Base-by-base conservation (phyloP, 345 rosid species). In the Euphorbia tirucalli region DNA sequence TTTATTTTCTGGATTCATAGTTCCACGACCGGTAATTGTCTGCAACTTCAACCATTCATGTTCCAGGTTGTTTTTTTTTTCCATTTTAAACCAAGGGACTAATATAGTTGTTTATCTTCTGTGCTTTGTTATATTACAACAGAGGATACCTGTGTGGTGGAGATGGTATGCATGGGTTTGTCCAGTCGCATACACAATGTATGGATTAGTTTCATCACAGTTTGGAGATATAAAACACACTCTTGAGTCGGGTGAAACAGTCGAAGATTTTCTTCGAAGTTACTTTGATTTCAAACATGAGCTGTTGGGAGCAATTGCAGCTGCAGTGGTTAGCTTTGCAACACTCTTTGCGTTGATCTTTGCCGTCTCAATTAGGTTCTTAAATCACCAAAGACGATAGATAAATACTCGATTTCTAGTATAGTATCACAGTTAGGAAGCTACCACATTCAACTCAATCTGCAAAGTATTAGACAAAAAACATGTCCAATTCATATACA, bases 1-100 rank as follows among this genome's bases (percentile, higher is more conserved):
- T 71, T 52, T 87, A 44, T 89, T 87, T 73, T 72, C 89, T 2
- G 94, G 94, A 41, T 89, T 86, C 80, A 73, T 89, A 67, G 70
- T 89, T 70, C 91, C 94, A 9, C 77, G 86, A 74, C 80, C 88
- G 16, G 93, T 89, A 82, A 72, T 81, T 48, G 16, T 32, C 11
- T 15, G 2, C 18, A 32, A 43, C 48, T 18, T 7, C 65, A 61
- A 58, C 35, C 16, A 10, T 61, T n/a, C 41, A 8, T 21, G 13
- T 68, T 35, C 3, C 7, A 16, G 11, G 32, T 37, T 35, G 37
- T 11, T 25, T 16, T 27, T 25, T 16, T 27, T 11, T 2, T 31
- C 7, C 16, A 21, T 32, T 13, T 19, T 27, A 39, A 30, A 46
- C 11, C n/a, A 22, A 13, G 1, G 69, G 7, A 66, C 15, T 66